A percentile compares a stretch with the other conserved stretches of the same genome.
These are phyloP conservation scores for Lipomyces yamanashiensis DNA, from an alignment of 805 yeast species.

Conservation along the genomic window DNA sequence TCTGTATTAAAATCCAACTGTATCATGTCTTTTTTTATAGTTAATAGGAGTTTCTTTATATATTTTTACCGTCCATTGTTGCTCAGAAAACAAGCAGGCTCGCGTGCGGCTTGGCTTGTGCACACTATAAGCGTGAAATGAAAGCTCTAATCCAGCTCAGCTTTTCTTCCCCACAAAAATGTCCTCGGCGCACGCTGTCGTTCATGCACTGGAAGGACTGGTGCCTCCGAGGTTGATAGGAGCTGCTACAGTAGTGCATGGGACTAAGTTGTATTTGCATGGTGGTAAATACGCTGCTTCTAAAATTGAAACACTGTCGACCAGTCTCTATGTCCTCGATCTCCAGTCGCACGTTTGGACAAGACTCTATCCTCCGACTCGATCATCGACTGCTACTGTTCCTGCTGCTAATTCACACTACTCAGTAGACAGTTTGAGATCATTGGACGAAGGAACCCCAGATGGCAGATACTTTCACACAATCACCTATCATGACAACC, in stretches of 20 bases:
- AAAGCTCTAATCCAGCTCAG: background rate
- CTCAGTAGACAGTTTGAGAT: background rate
- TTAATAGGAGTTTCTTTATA: background rate
- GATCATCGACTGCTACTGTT: background rate
- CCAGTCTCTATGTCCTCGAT: conserved; percentile 27
- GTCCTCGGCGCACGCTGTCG: conserved; percentile 10
- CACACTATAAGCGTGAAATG: too few species aligned
- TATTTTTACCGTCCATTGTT: background rate
- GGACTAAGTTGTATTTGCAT: conserved; percentile 18
- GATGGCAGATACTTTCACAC: conserved; percentile 27
- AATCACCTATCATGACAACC: conserved; percentile 16
- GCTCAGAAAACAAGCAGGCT: background rate
- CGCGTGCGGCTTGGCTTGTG: conserved; percentile 5
- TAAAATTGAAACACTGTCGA: conserved; percentile 8
- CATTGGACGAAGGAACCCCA: conserved; percentile 19
- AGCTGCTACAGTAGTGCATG: conserved; percentile 18
- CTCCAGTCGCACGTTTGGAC: conserved; percentile 24
- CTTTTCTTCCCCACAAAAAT: background rate
- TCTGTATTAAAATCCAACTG: background rate
- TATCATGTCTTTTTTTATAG: background rate
- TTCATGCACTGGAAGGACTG: conserved; percentile 19
- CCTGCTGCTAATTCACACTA: background rate
- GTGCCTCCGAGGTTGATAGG: conserved; percentile 32
- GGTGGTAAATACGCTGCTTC: conserved; percentile 29
- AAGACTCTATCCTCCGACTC: conserved; percentile 11